Conservation (phyloP, 768 basidiomycete genomes). For the Suillus brevipes region DNA sequence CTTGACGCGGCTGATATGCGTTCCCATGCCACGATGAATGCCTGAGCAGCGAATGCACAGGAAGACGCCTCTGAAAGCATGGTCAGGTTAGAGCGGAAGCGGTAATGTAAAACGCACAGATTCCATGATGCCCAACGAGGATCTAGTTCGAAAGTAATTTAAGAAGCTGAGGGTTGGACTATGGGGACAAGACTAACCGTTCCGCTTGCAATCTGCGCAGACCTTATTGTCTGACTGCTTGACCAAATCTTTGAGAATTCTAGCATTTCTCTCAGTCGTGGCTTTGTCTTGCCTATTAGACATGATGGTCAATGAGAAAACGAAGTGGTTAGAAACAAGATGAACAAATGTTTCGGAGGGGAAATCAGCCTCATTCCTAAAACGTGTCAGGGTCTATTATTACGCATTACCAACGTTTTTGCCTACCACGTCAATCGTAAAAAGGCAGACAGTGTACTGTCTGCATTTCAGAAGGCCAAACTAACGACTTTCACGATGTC, state of each 20-base stretch:
- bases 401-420: slow-evolving; percentile 5
- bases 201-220: slow-evolving; percentile 96
- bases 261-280: slow-evolving; percentile 77
- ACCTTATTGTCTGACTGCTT: slow-evolving; percentile 90
- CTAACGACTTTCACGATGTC: slow-evolving; percentile 34
- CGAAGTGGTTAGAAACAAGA: slow-evolving; percentile 6
- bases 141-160: slow-evolving; percentile 51
- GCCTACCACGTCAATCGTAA: slow-evolving; percentile 4
- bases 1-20: slow-evolving; percentile 96
- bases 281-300: slow-evolving; percentile 71
- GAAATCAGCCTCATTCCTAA: slow-evolving; percentile 5
- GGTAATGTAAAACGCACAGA: slow-evolving; percentile 51
- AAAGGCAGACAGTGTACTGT: not conserved
- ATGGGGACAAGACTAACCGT: slow-evolving; percentile 56
- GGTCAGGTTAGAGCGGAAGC: not conserved
- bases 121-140: slow-evolving; percentile 99
- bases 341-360: slow-evolving; percentile 8
- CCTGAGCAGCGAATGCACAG: slow-evolving; percentile 97
- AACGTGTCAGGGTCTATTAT: slow-evolving; percentile 10
- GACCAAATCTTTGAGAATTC: slow-evolving; percentile 81
- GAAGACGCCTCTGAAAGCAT: slow-evolving; percentile 71
- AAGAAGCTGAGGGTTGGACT: slow-evolving; percentile 2
- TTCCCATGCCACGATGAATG: slow-evolving; percentile 96
- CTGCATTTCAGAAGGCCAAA: not conserved
- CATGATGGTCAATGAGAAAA: slow-evolving; percentile 29